A percentile compares a stretch with the other conserved stretches of the same genome.
phyloP scores from a whole-genome alignment of 768 basidiomycete genomes.

The Phlegmacium glaucopus region DNA sequence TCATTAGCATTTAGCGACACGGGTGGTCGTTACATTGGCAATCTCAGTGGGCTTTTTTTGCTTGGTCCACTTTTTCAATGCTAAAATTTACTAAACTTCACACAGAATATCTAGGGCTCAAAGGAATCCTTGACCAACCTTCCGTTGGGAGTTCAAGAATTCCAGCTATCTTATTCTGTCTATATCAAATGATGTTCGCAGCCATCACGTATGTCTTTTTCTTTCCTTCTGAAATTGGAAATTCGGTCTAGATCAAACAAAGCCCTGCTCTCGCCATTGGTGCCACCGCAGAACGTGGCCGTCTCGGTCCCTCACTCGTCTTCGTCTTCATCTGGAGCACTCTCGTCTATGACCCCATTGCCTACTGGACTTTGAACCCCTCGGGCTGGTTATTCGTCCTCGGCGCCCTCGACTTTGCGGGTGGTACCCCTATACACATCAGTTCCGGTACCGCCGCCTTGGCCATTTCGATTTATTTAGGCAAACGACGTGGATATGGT shows the following conservation, averaged over 20 bases:
- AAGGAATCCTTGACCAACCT: constrained; percentile 69
- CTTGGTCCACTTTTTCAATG: constrained; percentile 1
- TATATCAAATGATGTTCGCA: constrained; percentile 92
- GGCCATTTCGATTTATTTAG: constrained; percentile 88
- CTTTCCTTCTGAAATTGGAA: too few species aligned
- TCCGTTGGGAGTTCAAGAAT: constrained; percentile 70
- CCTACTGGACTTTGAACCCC: constrained; percentile 94
- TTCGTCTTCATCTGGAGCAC: constrained; percentile 92
- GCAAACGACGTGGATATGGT: constrained; percentile 88
- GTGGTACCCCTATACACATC: constrained; percentile 96
- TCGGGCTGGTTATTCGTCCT: constrained; percentile 72
- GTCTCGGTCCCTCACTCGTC: constrained; percentile 80
- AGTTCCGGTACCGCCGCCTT: constrained; percentile 90
- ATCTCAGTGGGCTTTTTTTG: constrained; percentile 57
- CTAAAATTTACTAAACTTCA: neutral
- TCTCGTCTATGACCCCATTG: constrained; percentile 90
- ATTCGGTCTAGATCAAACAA: neutral
- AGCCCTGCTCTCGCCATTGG: constrained; percentile 89
- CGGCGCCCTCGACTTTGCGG: constrained; percentile 90
- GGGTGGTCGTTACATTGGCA: constrained; percentile 74
- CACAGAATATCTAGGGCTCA: constrained; percentile 79
- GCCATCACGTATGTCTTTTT: constrained; percentile 71
- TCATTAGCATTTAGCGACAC: constrained; percentile 87
- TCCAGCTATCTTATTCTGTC: constrained; percentile 72
- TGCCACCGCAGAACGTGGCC: constrained; percentile 86